Conservation (phyloP, 495 filamentous ascomycete species). For the Tuber umbilicatum region DNA sequence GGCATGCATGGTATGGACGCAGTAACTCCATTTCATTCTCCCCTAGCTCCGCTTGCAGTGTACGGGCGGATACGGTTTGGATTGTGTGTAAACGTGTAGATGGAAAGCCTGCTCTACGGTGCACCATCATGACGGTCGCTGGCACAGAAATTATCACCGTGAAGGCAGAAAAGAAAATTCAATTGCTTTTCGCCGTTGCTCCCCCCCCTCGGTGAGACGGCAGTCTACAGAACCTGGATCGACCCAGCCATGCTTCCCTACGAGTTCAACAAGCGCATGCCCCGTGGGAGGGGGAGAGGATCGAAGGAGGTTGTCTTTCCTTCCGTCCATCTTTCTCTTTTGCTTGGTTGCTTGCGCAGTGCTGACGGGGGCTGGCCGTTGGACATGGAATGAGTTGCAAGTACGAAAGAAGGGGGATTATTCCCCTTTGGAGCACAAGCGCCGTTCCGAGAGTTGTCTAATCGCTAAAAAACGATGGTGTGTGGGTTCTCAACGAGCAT, state of each 20-base stretch:
- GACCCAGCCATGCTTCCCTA: constrained; percentile 22
- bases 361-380: constrained; percentile 35
- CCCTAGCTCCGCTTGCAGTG: constrained; percentile 7
- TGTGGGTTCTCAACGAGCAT: background rate
- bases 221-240: constrained; percentile 22
- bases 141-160: constrained; percentile 10
- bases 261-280: background rate
- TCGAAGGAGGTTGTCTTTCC: background rate
- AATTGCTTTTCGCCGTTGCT: background rate
- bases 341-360: constrained; percentile 4
- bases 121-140: too few species aligned
- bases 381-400: constrained; percentile 14
- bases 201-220: constrained; percentile 21
- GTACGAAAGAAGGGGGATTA: constrained; percentile 7
- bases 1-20: constrained; percentile 9
- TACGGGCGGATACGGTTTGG: constrained; percentile 16
- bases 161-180: constrained; percentile 23
- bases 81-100: constrained; percentile 13
- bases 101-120: constrained; percentile 9
- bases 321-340: background rate
- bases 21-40: constrained; percentile 17
- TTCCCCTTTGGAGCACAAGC: constrained; percentile 36
- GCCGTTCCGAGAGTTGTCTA: constrained; percentile 37
- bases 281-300: constrained; percentile 18
- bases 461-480: constrained; percentile 14